Evolutionary conservation across 352 stramenopile species (phyloP), one percentile per base, ranked within the genome.

Genomic region (Plasmopara halstedii): DNA sequence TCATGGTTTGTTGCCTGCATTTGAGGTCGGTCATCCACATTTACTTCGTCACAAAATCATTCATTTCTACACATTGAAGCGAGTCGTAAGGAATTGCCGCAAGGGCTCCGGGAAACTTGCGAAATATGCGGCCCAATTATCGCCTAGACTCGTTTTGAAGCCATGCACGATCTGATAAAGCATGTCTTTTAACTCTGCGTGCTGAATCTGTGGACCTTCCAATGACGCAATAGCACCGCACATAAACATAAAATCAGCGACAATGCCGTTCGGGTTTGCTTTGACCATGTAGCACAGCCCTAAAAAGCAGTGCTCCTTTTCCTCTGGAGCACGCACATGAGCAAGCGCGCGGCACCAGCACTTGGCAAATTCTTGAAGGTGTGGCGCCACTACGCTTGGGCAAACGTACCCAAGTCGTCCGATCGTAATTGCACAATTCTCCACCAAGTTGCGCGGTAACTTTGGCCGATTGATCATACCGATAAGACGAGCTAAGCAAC

Each of bases 271-370:
- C 50, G 85, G 85, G 61, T 96, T 95, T 21, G 85, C 66, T 64
- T 94, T 87, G 46, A 96, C 81, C 69, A 96, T 89, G 61, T 95
- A 90, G 64, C 85, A 95, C 5, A 96, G 61, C 0, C 85, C 85
- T 33, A 92, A 46, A 38, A 96, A 96, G 50, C 81, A 92, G 51
- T 92, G 79, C 57, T 96, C 85, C 58, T 94, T 94, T 61, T 96
- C 85, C 47, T 87, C 74, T 0, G 64, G 76, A 10, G 88, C 79
- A 14, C 82, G 70, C 34, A 96, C 74, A 48, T 93, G 79, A 10
- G 77, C 79, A 25, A 96, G 71, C 18, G 82, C 82, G 32, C 80
- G 73, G 62, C 83, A 96, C 85, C 85, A 96, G 33, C 70, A 76
- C 68, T 88, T 89, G 22, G 82, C 83, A 58, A 95, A 96, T 20